Conservation (phyloP, 2,329 filamentous ascomycete species). For the Penicillium nordicum region DNA sequence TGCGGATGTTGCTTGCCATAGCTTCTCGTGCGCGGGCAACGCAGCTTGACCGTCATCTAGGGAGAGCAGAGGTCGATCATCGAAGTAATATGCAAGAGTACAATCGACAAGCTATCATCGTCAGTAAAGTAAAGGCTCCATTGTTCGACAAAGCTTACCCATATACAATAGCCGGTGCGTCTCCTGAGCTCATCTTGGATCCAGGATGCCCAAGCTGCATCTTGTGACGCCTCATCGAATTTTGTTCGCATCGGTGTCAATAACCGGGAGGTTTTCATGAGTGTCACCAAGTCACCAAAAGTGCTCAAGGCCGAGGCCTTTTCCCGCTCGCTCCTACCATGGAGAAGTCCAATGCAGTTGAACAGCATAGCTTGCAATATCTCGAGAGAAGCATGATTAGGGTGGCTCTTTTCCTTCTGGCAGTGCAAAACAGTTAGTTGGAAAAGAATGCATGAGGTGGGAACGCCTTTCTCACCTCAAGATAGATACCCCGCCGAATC, state of each 20-base stretch:
- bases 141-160: conserved; percentile 32
- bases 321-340: conserved; percentile 24
- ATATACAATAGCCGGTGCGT: conserved; percentile 44
- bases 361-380: conserved; percentile 31
- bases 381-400: conserved; percentile 22
- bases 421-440: background rate
- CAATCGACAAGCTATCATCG: conserved; percentile 40
- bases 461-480: conserved; percentile 28
- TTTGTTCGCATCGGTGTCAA: conserved; percentile 9
- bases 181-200: conserved; percentile 36
- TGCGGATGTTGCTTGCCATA: conserved; percentile 40
- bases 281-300: conserved; percentile 30
- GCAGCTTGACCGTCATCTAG: conserved; percentile 42
- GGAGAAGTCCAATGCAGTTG: conserved; percentile 34
- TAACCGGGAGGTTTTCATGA: conserved; percentile 24
- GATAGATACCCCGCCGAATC: conserved; percentile 37
- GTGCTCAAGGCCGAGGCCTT: conserved; percentile 24
- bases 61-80: conserved; percentile 33
- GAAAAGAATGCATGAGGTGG: background rate
- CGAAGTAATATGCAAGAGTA: conserved; percentile 40
- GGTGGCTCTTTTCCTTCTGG: conserved; percentile 28
- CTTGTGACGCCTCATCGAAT: conserved; percentile 8
- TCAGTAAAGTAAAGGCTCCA: background rate
- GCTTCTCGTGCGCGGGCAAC: conserved; percentile 41
- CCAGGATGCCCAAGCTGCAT: conserved; percentile 37